Conservation (phyloP, 768 basidiomycete species). For the Serendipita sp. region DNA sequence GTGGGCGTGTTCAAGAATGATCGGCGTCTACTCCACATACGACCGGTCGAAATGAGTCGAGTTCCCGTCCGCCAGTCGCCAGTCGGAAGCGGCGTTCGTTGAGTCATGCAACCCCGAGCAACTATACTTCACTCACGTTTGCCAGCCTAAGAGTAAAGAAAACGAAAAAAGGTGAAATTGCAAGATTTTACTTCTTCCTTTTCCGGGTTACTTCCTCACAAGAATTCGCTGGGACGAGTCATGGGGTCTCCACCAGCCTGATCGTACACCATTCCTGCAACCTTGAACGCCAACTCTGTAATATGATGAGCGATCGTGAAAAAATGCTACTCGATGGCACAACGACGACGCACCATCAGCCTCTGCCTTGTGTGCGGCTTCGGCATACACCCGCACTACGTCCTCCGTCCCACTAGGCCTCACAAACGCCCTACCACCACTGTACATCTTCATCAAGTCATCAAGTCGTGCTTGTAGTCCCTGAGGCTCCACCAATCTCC, state of each 20-base stretch:
- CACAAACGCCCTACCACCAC: constrained; percentile 82
- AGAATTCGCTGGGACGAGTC: constrained; percentile 62
- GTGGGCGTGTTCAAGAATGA: too few species aligned
- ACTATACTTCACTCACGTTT: not conserved
- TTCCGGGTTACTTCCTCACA: constrained; percentile 23
- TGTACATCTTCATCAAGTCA: constrained; percentile 57
- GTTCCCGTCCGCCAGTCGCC: too few species aligned
- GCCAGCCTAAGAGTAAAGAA: too few species aligned
- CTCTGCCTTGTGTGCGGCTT: constrained; percentile 54
- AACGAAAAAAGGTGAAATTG: too few species aligned
- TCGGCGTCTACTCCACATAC: too few species aligned
- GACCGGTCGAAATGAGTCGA: not conserved
- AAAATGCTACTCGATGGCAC: not conserved
- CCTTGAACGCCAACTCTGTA: constrained; percentile 67
- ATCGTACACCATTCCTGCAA: constrained; percentile 75
- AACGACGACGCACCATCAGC: constrained; percentile 55
- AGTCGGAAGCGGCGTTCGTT: not conserved
- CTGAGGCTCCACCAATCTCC: constrained; percentile 61
- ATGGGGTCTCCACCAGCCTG: constrained; percentile 63
- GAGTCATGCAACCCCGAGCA: not conserved
- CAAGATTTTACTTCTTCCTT: not conserved
- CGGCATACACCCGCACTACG: constrained; percentile 93
- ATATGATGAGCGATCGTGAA: constrained; percentile 2
- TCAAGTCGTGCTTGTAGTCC: constrained; percentile 74
- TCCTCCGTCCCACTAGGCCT: constrained; percentile 96